These are phyloP conservation scores for carrot (Daucus carota) DNA, from an alignment of 129 eudicot species.

Conservation along the genomic window DNA sequence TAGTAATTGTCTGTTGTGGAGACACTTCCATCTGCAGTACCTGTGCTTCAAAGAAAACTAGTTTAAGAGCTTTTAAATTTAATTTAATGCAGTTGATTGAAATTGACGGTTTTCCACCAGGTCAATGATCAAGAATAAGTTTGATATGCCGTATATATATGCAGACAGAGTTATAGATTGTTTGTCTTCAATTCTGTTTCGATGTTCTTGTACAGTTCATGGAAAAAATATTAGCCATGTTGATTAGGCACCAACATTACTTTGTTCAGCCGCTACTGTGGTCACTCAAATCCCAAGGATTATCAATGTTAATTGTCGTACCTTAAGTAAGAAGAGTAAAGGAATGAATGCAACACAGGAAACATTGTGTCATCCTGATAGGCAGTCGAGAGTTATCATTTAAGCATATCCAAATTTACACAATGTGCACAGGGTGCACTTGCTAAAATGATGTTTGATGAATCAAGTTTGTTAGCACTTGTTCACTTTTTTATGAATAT, in stretches of 20 bases:
- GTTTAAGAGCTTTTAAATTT: neutral
- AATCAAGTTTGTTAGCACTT: neutral
- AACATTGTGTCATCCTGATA: neutral
- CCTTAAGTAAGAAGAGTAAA: neutral
- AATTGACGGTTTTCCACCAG: neutral
- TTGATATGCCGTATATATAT: neutral
- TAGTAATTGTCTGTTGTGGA: neutral
- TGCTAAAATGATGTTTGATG: neutral
- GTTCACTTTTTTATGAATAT: neutral
- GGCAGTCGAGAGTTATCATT: neutral
- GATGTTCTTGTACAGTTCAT: neutral
- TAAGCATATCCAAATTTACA: neutral
- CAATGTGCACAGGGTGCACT: neutral
- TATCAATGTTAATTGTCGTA: neutral
- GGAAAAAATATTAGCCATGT: neutral
- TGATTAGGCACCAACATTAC: neutral
- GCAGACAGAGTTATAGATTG: neutral
- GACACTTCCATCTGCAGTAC: neutral
- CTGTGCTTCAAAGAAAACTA: neutral
- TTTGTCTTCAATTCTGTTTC: neutral
- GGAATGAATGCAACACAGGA: neutral
- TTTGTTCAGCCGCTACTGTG: neutral
- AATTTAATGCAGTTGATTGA: neutral
- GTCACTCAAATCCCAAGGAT: neutral
- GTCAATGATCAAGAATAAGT: constrained; percentile 1